A percentile compares a stretch with the other conserved stretches of the same genome.
These are phyloP conservation scores for Termitomyces sp. DNA, from an alignment of 768 basidiomycete genomes.

Conservation along the genomic window DNA sequence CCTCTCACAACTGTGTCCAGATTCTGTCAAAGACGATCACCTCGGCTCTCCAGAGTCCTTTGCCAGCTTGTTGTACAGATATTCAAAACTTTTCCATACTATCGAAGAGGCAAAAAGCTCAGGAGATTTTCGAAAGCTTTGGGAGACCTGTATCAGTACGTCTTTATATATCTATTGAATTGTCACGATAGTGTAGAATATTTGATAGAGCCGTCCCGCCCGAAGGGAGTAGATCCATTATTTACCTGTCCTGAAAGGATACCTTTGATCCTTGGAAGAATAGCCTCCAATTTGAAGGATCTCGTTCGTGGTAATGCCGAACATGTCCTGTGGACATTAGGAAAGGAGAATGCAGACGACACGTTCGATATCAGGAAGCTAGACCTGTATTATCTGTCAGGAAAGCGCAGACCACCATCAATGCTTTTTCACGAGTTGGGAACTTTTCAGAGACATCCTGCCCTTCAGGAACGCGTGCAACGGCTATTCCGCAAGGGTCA, in stretches of 20 bases:
- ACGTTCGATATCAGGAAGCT: neutral
- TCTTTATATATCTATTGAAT: neutral
- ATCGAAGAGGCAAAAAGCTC: neutral
- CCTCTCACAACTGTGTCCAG: neutral
- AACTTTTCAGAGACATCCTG: neutral
- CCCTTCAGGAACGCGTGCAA: neutral
- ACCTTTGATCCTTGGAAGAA: neutral
- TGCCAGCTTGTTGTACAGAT: neutral
- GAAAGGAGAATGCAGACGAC: neutral
- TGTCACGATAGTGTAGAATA: neutral
- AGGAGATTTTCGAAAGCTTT: neutral
- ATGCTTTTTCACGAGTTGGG: conserved; percentile 3
- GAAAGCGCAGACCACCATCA: neutral
- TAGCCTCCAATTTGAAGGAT: neutral
- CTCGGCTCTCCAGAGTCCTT: neutral
- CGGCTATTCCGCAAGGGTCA: neutral
- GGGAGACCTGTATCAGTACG: neutral
- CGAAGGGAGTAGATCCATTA: neutral
- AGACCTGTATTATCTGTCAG: neutral
- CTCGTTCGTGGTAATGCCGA: neutral
- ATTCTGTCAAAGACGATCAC: neutral
- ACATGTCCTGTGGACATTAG: neutral
- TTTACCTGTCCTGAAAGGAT: neutral
- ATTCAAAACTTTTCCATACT: neutral
- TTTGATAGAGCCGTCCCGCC: neutral